Evolutionary conservation across 202 grass and related monocot species (phyloP).

Genomic region (Musa balbisiana): DNA sequence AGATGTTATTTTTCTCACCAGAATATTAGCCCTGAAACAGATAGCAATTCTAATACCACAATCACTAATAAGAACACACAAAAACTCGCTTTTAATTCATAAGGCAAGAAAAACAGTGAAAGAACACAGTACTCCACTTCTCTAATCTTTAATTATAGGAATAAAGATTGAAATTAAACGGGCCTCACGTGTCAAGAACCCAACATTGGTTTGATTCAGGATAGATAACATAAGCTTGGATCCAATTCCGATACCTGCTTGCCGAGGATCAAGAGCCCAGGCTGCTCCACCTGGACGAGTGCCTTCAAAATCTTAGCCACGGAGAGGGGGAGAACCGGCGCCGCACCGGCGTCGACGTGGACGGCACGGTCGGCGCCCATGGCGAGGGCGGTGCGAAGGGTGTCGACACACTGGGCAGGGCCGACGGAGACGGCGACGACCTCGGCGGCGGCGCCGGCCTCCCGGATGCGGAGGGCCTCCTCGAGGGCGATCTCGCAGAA

Average conservation of each 20-base stretch:
- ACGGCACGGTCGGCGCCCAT: constrained; percentile 89
- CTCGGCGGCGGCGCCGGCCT: constrained; percentile 51
- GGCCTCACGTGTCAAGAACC: not conserved
- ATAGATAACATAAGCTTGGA: not conserved
- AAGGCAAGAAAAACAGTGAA: no score
- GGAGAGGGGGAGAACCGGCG: constrained; percentile 58
- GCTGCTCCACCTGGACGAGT: constrained; percentile 53
- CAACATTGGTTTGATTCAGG: not conserved
- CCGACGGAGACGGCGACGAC: constrained; percentile 76
- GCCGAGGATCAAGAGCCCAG: constrained; percentile 66
- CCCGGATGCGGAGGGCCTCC: constrained; percentile 67
- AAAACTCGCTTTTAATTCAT: no score
- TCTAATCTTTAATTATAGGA: no score
- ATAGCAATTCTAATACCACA: no score
- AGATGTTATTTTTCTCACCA: no score
- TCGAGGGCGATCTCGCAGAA: constrained; percentile 96
- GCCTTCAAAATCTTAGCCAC: constrained; percentile 72
- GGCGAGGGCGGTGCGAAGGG: constrained; percentile 77
- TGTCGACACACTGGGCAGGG: constrained; percentile 54
- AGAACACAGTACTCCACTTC: no score
- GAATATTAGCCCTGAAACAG: no score
- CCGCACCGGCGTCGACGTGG: constrained; percentile 47
- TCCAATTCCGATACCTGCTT: constrained; percentile 54
- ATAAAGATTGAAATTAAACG: no score
- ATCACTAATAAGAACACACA: no score